These are phyloP conservation scores for Leishmania gerbilli DNA, from an alignment of 208 protist species.

Conservation along the genomic window DNA sequence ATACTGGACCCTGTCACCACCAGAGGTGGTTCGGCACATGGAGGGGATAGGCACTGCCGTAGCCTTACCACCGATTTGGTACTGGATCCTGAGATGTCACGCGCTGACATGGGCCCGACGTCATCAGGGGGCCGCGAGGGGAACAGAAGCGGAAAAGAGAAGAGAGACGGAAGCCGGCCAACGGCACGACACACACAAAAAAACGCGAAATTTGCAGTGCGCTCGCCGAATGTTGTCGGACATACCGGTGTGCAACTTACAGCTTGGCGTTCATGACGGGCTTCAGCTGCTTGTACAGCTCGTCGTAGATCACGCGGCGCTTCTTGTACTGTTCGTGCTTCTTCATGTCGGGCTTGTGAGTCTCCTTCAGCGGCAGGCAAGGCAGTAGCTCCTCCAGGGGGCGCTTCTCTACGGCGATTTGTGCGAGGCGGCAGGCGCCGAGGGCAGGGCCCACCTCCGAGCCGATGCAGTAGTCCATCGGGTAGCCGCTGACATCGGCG, in stretches of 20 bases:
- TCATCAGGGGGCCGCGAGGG: not conserved
- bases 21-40: not conserved
- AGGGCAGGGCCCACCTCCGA: constrained; percentile 67
- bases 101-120: not conserved
- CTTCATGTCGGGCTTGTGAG: constrained; percentile 56
- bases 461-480: constrained; percentile 72
- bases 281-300: constrained; percentile 67
- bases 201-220: not conserved
- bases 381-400: constrained; percentile 59
- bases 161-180: not conserved
- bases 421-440: constrained; percentile 67
- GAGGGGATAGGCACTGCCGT: not conserved
- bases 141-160: not conserved
- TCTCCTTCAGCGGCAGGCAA: constrained; percentile 53
- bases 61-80: not conserved
- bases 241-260: constrained; percentile 13
- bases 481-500: constrained; percentile 59
- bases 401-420: constrained; percentile 62
- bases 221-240: not conserved
- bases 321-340: constrained; percentile 57
- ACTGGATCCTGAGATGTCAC: not conserved
- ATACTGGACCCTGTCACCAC: not conserved
- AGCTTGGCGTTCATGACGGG: constrained; percentile 62
- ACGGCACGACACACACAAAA: not conserved
- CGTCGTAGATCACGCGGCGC: constrained; percentile 50